A percentile compares a stretch with the other conserved stretches of the same genome.
Evolutionary conservation across 192 early-diverging fungal genomes (phyloP).

Genomic region (Mortierella alpina): DNA sequence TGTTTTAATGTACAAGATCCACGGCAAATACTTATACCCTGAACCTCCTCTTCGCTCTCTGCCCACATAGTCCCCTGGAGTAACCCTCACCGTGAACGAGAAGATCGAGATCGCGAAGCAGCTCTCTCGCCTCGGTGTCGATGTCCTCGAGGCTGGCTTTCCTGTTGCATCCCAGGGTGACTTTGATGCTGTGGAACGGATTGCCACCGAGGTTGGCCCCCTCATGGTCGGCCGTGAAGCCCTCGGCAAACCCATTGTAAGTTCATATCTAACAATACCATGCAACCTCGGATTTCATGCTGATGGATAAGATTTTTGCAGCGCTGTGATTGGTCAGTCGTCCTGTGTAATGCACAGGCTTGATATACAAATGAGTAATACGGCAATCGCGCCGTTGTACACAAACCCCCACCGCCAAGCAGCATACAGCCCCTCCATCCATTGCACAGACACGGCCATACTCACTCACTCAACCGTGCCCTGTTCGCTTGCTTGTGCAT

Average conservation of each 20-base stretch:
- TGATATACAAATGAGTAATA: constrained; percentile 34
- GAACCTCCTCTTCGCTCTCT: not conserved
- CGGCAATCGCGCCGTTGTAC: not conserved
- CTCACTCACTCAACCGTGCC: not conserved
- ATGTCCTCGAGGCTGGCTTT: constrained; percentile 97
- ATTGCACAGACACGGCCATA: not conserved
- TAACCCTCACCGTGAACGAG: constrained; percentile 91
- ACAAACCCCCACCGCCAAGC: not conserved
- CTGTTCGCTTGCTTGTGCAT: constrained; percentile 4
- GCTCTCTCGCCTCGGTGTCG: constrained; percentile 93
- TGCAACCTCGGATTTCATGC: not conserved
- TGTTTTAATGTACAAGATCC: not conserved
- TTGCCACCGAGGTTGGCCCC: constrained; percentile 91
- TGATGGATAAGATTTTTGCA: constrained; percentile 21
- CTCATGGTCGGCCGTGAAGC: constrained; percentile 83
- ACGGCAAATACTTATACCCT: not conserved
- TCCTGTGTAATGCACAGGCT: not conserved
- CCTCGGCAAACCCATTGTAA: constrained; percentile 84
- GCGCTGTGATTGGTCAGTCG: constrained; percentile 19
- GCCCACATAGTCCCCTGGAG: constrained; percentile 86
- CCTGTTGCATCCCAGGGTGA: constrained; percentile 94
- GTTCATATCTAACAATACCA: constrained; percentile 2
- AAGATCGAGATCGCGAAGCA: constrained; percentile 96
- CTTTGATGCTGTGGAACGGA: constrained; percentile 94
- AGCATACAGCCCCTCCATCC: not conserved